Conservation (phyloP, 768 basidiomycete genomes). For the Paxillus involutus region DNA sequence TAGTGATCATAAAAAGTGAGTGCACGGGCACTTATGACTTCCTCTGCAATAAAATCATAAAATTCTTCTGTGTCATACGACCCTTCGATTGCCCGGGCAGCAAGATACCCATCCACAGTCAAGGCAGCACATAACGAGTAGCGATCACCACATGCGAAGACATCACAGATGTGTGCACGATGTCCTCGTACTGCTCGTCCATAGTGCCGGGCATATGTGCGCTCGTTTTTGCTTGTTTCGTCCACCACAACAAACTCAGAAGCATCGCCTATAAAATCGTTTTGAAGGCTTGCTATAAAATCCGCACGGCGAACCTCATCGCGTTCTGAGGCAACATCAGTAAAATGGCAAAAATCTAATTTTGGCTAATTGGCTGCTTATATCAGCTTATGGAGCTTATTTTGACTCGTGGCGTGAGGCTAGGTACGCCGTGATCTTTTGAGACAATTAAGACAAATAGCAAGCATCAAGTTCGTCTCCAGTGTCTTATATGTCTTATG, state of each 20-base stretch:
- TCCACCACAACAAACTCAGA: constrained; percentile 10
- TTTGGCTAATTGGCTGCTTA: too few species aligned
- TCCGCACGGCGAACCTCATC: neutral
- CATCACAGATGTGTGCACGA: constrained; percentile 15
- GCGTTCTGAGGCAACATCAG: neutral
- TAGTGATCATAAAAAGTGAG: too few species aligned
- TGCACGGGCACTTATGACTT: too few species aligned
- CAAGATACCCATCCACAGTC: constrained; percentile 12
- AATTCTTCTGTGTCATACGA: constrained; percentile 30
- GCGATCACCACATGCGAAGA: constrained; percentile 27
- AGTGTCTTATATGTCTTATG: too few species aligned
- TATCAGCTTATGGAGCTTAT: too few species aligned
- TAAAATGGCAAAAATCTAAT: too few species aligned
- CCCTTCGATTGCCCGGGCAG: constrained; percentile 20
- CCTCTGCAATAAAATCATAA: constrained; percentile 1
- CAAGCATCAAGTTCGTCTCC: too few species aligned
- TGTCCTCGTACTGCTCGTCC: constrained; percentile 24
- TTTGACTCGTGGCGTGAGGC: too few species aligned
- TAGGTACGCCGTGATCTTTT: too few species aligned
- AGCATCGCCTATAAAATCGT: neutral
- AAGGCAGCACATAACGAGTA: constrained; percentile 37
- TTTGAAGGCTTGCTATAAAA: too few species aligned
- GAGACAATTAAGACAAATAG: too few species aligned
- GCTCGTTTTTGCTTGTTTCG: constrained; percentile 27
- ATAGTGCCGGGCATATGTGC: constrained; percentile 19